Evolutionary conservation across 768 basidiomycete species (phyloP).

Genomic region (Hygrophoropsis aurantiaca): DNA sequence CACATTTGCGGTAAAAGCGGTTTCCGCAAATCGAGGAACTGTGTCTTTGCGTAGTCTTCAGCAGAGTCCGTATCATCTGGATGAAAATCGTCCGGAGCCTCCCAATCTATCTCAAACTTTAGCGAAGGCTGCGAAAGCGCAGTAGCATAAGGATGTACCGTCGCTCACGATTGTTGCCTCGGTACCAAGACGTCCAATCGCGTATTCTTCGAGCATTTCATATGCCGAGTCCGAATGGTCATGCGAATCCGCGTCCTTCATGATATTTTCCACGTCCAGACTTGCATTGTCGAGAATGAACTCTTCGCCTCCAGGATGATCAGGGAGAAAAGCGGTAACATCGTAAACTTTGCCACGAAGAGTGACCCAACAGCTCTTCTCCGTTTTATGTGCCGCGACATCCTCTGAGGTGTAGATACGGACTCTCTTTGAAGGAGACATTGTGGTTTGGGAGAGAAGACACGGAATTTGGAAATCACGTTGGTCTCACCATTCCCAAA

Average conservation of each 20-base stretch:
- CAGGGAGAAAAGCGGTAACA: constrained; percentile 76
- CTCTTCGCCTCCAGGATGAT: constrained; percentile 97
- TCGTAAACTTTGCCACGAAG: constrained; percentile 86
- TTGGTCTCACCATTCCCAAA: not conserved
- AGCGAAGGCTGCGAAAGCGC: constrained; percentile 6
- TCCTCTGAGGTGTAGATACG: constrained; percentile 77
- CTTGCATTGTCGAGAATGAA: constrained; percentile 82
- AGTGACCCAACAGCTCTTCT: constrained; percentile 78
- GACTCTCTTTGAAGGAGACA: constrained; percentile 61
- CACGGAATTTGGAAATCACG: constrained; percentile 1
- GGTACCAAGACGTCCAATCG: constrained; percentile 79
- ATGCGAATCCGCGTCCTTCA: constrained; percentile 81
- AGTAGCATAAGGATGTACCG: constrained; percentile 45
- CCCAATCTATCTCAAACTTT: constrained; percentile 64
- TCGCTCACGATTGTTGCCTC: constrained; percentile 77
- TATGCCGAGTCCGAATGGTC: constrained; percentile 91
- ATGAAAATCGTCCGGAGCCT: constrained; percentile 84
- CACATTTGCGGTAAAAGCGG: constrained; percentile 87
- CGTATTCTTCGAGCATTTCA: constrained; percentile 86
- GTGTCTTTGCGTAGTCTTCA: constrained; percentile 83
- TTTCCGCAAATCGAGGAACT: constrained; percentile 87
- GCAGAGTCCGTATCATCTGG: constrained; percentile 85
- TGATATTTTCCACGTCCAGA: constrained; percentile 74
- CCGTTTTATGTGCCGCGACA: constrained; percentile 59
- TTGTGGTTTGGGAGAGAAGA: constrained; percentile 28